Evolutionary conservation across 306 rosid species (phyloP), one percentile per base, ranked within the genome.

Genomic region (Gleditsia sinensis): DNA sequence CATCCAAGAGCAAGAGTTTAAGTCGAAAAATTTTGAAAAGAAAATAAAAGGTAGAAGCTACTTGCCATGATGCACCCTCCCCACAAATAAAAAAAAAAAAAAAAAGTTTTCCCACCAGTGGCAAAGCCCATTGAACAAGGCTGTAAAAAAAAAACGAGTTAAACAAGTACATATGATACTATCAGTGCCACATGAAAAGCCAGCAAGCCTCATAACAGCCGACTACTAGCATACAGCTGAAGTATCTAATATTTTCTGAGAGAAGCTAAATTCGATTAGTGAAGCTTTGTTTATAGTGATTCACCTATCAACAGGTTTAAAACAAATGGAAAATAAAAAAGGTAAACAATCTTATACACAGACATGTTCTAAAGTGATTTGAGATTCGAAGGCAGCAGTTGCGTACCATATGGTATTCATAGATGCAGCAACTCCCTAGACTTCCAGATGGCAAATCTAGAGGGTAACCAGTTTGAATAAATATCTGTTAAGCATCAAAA

Each of bases 51-150:
- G 75, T 24, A 30, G 81, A 58, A 76, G 79, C 62, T 71, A 89
- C 92, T 85, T 85, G 80, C 98, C 98, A 94, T 94, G 96, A 93
- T 91, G 89, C 98, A 93, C 66, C 98, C 98, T 85, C 98, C 98
- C 98, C 98, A 93, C 30, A 93, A 84, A 86, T 91, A 93, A 79
- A 91, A 93, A 50, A 97, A 93, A 25, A 93, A 84, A 86, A 93
- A 93, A 79, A 91, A 93, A 50, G 98, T 93, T 87, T 82, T 91
- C 73, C 98, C 98, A 65, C 98, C 98, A 56, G 98, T 94, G 51
- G 98, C 98, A 85, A 94, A 94, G 74, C 98, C 97, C 98, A 91
- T 91, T 51, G 97, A 94, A 84, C 98, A 94, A 71, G 98, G 98
- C 98, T 94, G 86, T 71, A 24, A 86, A 36, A 68, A 53, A 74